Evolutionary conservation across 805 yeast species (phyloP).

Genomic region (Candida pseudoglaebosa): DNA sequence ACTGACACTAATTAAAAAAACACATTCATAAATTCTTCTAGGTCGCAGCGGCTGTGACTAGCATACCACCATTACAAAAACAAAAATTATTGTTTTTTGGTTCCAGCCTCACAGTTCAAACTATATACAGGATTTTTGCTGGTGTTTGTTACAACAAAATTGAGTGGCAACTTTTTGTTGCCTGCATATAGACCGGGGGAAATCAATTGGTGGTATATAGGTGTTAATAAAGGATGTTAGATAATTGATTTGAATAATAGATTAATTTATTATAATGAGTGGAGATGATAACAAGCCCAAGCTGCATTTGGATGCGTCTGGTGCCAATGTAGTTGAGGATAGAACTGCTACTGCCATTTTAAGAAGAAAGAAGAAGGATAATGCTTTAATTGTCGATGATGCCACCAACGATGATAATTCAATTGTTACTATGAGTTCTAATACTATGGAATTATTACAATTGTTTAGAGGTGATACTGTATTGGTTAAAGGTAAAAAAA

Average conservation of each 20-base stretch:
- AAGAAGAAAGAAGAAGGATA: slow-evolving; percentile 96
- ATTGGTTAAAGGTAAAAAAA: slow-evolving; percentile 93
- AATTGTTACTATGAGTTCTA: slow-evolving; percentile 89
- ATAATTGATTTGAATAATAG: not conserved
- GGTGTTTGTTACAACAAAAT: no score
- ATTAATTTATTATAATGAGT: not conserved
- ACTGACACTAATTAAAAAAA: no score
- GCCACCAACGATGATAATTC: slow-evolving; percentile 97
- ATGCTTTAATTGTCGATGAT: slow-evolving; percentile 91
- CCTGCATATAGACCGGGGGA: not conserved
- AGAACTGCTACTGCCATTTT: slow-evolving; percentile 95
- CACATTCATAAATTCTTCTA: no score
- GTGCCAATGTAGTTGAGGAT: slow-evolving; percentile 54
- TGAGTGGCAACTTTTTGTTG: not conserved
- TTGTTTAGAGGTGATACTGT: slow-evolving; percentile 98
- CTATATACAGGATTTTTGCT: no score
- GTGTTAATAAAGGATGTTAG: not conserved
- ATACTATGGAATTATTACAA: slow-evolving; percentile 91
- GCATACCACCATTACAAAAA: no score
- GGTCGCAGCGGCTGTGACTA: no score
- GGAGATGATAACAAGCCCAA: slow-evolving; percentile 26
- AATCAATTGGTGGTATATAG: not conserved
- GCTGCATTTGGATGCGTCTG: slow-evolving; percentile 55
- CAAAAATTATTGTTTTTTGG: no score
- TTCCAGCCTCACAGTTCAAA: no score